These are phyloP conservation scores for Phyllosticta ampelicida DNA, from an alignment of 2,329 filamentous ascomycete genomes.

Conservation along the genomic window DNA sequence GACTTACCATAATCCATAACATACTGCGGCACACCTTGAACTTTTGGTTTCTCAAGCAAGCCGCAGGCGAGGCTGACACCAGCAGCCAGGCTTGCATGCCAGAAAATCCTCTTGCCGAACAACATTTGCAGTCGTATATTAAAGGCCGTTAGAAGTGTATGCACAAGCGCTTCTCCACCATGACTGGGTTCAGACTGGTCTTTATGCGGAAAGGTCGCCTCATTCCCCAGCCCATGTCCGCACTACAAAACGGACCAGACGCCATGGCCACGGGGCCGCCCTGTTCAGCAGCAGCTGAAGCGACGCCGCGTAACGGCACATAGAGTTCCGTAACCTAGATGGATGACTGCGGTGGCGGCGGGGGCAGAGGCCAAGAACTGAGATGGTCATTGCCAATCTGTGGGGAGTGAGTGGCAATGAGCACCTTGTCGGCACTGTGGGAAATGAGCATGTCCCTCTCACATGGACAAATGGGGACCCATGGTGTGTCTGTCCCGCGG, in stretches of 20 bases:
- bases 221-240: not conserved
- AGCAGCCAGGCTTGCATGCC: not conserved
- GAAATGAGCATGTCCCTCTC: not conserved
- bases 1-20: conserved; percentile 29
- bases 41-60: not conserved
- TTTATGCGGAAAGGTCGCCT: not conserved
- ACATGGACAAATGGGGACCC: not conserved
- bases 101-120: not conserved
- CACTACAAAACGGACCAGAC: not conserved
- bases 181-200: not conserved
- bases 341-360: not conserved
- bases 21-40: conserved; percentile 23
- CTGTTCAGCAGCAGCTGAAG: not conserved
- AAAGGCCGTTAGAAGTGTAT: not conserved
- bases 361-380: not conserved
- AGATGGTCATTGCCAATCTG: not conserved
- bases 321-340: not conserved
- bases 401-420: not conserved
- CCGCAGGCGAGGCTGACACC: not conserved
- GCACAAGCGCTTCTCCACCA: not conserved
- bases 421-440: not conserved
- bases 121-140: not conserved
- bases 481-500: not conserved
- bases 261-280: not conserved
- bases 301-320: not conserved